Percentiles rank a stretch among this genome's conserved stretches.
These are phyloP conservation scores for Pseudoscleropodium purum DNA, from an alignment of 225 moss, liverwort and hornwort species.

Conservation along the genomic window DNA sequence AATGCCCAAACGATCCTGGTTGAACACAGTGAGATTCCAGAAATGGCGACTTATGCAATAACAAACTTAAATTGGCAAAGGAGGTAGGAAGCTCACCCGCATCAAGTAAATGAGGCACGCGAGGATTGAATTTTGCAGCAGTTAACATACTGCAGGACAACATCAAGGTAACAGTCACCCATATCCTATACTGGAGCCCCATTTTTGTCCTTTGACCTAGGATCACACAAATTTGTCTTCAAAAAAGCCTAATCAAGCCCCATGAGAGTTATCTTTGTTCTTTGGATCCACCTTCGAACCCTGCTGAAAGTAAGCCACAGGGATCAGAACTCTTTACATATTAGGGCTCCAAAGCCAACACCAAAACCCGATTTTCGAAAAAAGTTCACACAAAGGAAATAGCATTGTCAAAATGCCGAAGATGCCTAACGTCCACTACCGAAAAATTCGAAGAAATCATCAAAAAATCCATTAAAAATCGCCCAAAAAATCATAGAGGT, in stretches of 20 bases:
- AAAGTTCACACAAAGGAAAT: not conserved
- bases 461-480: not conserved
- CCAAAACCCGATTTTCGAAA: not conserved
- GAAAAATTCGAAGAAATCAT: not conserved
- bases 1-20: not conserved
- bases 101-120: conserved; percentile 27
- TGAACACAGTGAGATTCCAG: not conserved
- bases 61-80: not conserved
- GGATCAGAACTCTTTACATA: not conserved
- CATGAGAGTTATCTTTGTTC: not conserved
- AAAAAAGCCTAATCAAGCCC: conserved; percentile 14
- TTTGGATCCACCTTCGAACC: not conserved
- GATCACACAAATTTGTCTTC: not conserved
- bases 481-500: not conserved
- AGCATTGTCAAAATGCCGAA: not conserved
- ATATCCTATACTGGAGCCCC: conserved; percentile 16
- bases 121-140: conserved; percentile 37
- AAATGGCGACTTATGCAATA: not conserved
- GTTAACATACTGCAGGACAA: conserved; percentile 24
- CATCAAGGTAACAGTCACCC: conserved; percentile 15
- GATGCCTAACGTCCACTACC: not conserved
- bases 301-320: not conserved
- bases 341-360: not conserved
- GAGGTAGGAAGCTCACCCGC: conserved; percentile 22
- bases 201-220: not conserved